Base-by-base conservation (phyloP, 768 basidiomycete genomes). In the Lactarius evosmus region DNA sequence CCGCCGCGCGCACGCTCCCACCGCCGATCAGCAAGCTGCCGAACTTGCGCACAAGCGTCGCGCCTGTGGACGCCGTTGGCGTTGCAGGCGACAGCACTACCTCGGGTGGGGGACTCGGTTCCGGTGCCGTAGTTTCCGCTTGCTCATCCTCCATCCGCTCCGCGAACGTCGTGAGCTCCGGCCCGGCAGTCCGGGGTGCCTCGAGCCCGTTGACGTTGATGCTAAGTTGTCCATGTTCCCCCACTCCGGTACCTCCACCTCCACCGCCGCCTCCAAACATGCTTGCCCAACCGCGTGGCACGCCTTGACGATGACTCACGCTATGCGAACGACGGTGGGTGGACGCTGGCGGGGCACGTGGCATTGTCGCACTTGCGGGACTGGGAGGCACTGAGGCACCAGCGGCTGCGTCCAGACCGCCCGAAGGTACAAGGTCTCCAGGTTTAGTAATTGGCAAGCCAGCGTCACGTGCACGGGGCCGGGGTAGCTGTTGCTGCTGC, bases 301-400 rank as follows among this genome's bases (percentile, higher is more conserved):
- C 75, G 2, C 71, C 75, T 12, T 89, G 91, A 22, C 90, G 76
- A 71, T 92, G 89, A 69, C 87, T 90, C 74, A 94, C 80, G 70
- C 89, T 91, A 72, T 93, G 92, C 65, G 89, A 93, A 59, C 91
- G 79, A 58, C 87, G 80, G 74, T 95, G 93, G 6, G 87, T 89
- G 33, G 87, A 86, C 4, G 86, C 88, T 8, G 88, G 84, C 2
- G 92, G 91, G 1, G 88, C 85, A 38, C 88, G 80, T 0, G 88
- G 89, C 60, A 84, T 56, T 3, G 76, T 57, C 25, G 74, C 70
- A 5, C 74, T 76, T 0, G 75, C 70, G 0, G 76, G 72, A 9
- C 66, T 61, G 1, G 64, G 52, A 1, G 76, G 70, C 17, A 60
- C 11, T 7, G 44, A 16, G 22, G 12, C 12, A 14, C 46, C 25